phyloP scores from a whole-genome alignment of 441 rosid genomes.

The Brassica hybrid region DNA sequence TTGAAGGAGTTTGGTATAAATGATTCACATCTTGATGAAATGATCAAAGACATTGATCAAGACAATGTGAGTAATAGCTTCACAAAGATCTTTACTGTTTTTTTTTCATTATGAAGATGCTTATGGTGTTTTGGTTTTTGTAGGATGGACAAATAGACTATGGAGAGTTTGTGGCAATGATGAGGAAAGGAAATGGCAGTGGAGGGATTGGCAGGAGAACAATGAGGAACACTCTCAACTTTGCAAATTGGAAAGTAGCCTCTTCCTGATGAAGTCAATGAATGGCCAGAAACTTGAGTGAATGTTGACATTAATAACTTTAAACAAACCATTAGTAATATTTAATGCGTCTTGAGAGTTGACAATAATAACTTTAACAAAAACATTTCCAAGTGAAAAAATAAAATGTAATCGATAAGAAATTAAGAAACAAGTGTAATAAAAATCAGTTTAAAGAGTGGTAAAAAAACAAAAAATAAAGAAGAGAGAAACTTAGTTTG shows the following conservation, averaged over 20 bases:
- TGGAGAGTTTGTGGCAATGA: neutral
- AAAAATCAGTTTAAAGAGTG: slow-evolving; percentile 17
- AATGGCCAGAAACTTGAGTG: neutral
- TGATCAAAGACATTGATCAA: no score
- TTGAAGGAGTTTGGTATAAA: no score
- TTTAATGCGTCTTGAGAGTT: neutral
- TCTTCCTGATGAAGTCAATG: slow-evolving; percentile 23
- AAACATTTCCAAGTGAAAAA: slow-evolving; percentile 14
- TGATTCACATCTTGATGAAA: no score
- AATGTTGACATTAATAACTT: neutral
- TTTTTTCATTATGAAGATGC: no score
- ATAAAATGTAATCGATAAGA: neutral
- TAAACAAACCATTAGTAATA: neutral
- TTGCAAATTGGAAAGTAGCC: slow-evolving; percentile 25
- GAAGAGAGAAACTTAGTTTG: no score
- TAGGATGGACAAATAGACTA: neutral
- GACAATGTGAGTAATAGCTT: no score
- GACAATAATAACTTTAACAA: slow-evolving; percentile 5
- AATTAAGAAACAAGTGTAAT: neutral
- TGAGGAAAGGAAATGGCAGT: neutral
- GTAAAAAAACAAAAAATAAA: neutral
- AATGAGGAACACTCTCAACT: neutral
- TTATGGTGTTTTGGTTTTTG: neutral
- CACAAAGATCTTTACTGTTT: no score
- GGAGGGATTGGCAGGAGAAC: neutral